Conservation (phyloP, 1,284 basidiomycete genomes). For the Puccinia coronata region DNA sequence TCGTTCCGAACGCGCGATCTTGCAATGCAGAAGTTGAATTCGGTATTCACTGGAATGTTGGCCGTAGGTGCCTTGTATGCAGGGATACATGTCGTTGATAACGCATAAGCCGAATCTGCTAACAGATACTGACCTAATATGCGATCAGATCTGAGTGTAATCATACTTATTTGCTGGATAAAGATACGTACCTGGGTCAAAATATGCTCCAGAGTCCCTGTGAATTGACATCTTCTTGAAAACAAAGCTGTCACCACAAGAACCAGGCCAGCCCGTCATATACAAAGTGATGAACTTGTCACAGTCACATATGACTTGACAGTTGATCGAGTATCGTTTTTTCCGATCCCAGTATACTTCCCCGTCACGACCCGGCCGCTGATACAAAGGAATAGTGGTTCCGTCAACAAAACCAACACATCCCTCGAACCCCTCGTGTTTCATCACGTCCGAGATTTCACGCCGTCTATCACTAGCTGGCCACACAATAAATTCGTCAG, state of each 20-base stretch:
- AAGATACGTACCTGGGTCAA: background rate
- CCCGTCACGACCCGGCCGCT: background rate
- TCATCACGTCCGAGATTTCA: background rate
- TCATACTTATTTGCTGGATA: background rate
- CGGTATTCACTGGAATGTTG: background rate
- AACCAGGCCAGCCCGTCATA: conserved; percentile 31
- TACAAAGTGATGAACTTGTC: conserved; percentile 23
- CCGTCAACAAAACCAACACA: conserved; percentile 17
- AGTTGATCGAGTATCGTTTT: conserved; percentile 14
- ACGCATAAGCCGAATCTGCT: conserved; percentile 19
- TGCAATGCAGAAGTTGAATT: conserved; percentile 30
- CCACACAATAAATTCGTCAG: background rate
- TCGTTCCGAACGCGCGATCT: conserved; percentile 12
- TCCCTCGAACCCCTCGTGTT: too few species aligned
- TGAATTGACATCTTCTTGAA: conserved; percentile 12
- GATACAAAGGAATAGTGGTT: conserved; percentile 7
- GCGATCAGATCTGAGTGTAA: too few species aligned
- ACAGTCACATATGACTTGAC: conserved; percentile 24
- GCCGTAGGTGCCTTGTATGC: conserved; percentile 20
- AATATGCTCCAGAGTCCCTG: background rate
- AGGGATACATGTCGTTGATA: background rate
- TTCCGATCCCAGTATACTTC: background rate
- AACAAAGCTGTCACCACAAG: background rate
- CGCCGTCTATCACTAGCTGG: background rate
- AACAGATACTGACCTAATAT: conserved; percentile 16